Evolutionary conservation across 225 moss, liverwort and hornwort species (phyloP), one percentile per base, ranked within the genome.

Genomic region (Physcomitrium patens): DNA sequence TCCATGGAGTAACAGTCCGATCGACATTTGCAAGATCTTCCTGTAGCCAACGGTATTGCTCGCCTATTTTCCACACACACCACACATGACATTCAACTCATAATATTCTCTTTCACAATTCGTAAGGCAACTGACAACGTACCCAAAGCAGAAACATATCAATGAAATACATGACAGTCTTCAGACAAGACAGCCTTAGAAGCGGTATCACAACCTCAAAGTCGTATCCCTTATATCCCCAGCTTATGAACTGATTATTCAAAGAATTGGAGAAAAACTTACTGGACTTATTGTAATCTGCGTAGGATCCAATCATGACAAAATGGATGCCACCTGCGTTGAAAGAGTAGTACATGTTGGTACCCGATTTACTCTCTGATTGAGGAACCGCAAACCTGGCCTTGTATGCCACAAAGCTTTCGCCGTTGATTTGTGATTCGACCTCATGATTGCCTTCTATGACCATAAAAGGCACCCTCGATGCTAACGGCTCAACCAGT

Each of bases 361-460:
- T 89, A 56, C 65, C 73, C 0, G 87, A 89, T 60, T 81, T 81
- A 60, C 89, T 83, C 63, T 89, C 89, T 41, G 60, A 49, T 43
- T 81, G 80, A 2, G 86, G 89, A 0, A 87, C 77, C 11, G 83
- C 64, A 24, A 89, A 91, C 0, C 91, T 74, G 13, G 89, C 77
- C 4, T 77, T 65, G 28, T 91, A 89, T 23, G 91, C 74, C 62
- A 75, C 82, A 56, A 86, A 91, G 13, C 74, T 85, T 17, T 72
- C 67, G 17, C 79, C 83, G 22, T 71, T 81, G 19, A 76, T 81
- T 71, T 91, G 91, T 1, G 76, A 72, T 68, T 91, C 87, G 63
- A 89, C 79, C 68, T 89, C 91, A 19, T 89, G 89, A 68, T 89
- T 89, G 0, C 91, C 89, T 69, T 89, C 89, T 12, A 89, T 91